A percentile compares a stretch with the other conserved stretches of the same genome.
Evolutionary conservation across 805 yeast species (phyloP).

Genomic region (Ogataea methylovora): DNA sequence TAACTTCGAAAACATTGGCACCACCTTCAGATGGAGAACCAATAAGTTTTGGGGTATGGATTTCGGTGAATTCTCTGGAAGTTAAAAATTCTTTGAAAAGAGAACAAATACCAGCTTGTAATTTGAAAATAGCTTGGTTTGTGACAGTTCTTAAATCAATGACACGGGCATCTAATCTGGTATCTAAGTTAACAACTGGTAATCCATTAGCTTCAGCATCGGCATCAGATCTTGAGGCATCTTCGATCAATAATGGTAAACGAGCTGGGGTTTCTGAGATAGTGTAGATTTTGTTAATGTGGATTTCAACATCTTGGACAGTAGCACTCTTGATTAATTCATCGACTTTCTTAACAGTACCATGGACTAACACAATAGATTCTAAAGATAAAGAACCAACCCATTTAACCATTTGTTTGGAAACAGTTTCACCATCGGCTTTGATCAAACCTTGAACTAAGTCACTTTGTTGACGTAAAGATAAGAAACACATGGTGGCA

Average conservation of each 20-base stretch:
- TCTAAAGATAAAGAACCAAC: conserved; percentile 79
- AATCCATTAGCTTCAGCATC: conserved; percentile 88
- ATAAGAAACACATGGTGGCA: conserved; percentile 85
- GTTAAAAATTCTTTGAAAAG: conserved; percentile 84
- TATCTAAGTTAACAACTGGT: conserved; percentile 93
- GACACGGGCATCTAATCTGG: conserved; percentile 90
- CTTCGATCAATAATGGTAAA: conserved; percentile 92
- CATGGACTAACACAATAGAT: conserved; percentile 86
- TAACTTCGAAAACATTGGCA: conserved; percentile 88
- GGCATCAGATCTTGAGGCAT: conserved; percentile 90
- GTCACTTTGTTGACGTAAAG: conserved; percentile 84
- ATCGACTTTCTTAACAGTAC: conserved; percentile 73
- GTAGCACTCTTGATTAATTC: conserved; percentile 88
- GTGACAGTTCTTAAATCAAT: conserved; percentile 95
- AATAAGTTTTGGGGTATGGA: conserved; percentile 92
- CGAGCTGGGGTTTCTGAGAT: conserved; percentile 86
- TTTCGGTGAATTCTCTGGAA: conserved; percentile 68
- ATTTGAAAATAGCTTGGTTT: conserved; percentile 93
- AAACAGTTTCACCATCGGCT: conserved; percentile 60
- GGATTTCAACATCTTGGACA: conserved; percentile 83
- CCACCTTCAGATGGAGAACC: conserved; percentile 99
- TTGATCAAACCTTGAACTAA: conserved; percentile 80
- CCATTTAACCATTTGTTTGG: conserved; percentile 97
- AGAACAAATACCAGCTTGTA: conserved; percentile 82
- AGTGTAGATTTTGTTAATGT: conserved; percentile 62